Evolutionary conservation across 306 rosid genomes (phyloP).

Genomic region (Castanea crenata): DNA sequence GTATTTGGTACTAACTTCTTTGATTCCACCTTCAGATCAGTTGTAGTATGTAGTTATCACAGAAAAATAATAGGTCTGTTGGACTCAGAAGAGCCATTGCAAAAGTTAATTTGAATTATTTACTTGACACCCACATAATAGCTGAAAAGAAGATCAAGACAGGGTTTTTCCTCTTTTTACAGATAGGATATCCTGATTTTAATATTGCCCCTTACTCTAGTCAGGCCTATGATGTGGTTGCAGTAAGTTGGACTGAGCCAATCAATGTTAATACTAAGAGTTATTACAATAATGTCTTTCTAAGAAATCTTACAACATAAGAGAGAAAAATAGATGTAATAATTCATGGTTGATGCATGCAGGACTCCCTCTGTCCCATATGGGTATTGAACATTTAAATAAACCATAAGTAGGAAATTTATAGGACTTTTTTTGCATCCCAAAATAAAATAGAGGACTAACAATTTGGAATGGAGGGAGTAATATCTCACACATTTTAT

Average conservation of each 20-base stretch:
- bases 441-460: no score
- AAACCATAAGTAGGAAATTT: no score
- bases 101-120: not conserved
- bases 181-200: not conserved
- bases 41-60: not conserved
- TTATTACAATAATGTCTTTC: no score
- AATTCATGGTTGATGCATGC: not conserved
- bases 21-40: not conserved
- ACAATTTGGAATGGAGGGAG: no score
- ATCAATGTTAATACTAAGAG: no score
- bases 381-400: not conserved
- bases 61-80: not conserved
- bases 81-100: not conserved
- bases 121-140: not conserved
- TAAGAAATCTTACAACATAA: not conserved
- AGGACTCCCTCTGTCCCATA: not conserved
- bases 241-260: no score
- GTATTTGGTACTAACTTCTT: not conserved
- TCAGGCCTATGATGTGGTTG: no score
- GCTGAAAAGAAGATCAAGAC: not conserved
- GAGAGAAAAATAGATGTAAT: not conserved
- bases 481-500: slow-evolving; percentile 1
- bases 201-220: not conserved
- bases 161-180: not conserved
- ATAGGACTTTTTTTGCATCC: no score